Conservation (phyloP, 208 protist genomes). For the Crithidia thermophila region DNA sequence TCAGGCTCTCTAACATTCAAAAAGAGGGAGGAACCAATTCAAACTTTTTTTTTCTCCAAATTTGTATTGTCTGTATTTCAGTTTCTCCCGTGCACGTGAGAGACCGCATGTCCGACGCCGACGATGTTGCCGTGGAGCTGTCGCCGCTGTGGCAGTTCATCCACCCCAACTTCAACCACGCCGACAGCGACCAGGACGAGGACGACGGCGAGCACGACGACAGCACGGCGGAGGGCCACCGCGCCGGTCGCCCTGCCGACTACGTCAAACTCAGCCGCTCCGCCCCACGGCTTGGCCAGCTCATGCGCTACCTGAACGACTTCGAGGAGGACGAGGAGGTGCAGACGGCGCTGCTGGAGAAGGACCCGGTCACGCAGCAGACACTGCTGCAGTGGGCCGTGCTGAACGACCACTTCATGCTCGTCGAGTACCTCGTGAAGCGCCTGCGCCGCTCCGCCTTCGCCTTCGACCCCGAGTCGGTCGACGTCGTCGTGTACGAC, state of each 20-base stretch:
- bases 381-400: slow-evolving; percentile 89
- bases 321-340: slow-evolving; percentile 86
- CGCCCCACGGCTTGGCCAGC: slow-evolving; percentile 70
- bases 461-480: slow-evolving; percentile 67
- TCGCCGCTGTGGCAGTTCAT: slow-evolving; percentile 83
- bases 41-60: slow-evolving; percentile 27
- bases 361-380: slow-evolving; percentile 86
- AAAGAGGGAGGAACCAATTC: no score
- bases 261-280: slow-evolving; percentile 66
- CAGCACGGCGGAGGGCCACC: not conserved
- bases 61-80: no score
- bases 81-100: not conserved
- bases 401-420: slow-evolving; percentile 80
- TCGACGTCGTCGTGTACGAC: slow-evolving; percentile 78
- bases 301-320: slow-evolving; percentile 84
- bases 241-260: slow-evolving; percentile 39
- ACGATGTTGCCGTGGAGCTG: slow-evolving; percentile 55
- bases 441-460: slow-evolving; percentile 75
- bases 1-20: no score
- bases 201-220: slow-evolving; percentile 35
- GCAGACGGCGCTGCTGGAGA: slow-evolving; percentile 64
- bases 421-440: slow-evolving; percentile 91
- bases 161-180: slow-evolving; percentile 56
- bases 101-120: slow-evolving; percentile 56
- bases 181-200: slow-evolving; percentile 41